Percentiles rank a stretch among this genome's conserved stretches.
These are phyloP conservation scores for Naganishia randhawae DNA, from an alignment of 768 basidiomycete species.

Conservation along the genomic window DNA sequence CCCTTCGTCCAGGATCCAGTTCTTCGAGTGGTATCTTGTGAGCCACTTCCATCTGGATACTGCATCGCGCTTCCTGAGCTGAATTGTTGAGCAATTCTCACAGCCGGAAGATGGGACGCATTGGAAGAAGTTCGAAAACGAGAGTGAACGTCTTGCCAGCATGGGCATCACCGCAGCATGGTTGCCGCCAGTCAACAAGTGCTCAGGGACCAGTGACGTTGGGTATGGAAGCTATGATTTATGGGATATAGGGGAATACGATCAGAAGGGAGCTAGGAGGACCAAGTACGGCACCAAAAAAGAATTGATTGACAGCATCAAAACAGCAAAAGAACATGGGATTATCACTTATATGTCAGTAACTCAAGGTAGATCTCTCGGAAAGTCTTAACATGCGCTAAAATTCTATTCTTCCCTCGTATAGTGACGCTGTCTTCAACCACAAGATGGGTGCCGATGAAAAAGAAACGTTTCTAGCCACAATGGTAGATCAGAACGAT, in stretches of 20 bases:
- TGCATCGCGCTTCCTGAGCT: background rate
- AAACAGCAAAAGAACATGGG: constrained; percentile 63
- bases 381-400: background rate
- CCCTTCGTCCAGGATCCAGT: constrained; percentile 23
- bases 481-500: constrained; percentile 67
- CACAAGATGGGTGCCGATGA: constrained; percentile 72
- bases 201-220: constrained; percentile 4
- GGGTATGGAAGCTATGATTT: constrained; percentile 26
- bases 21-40: constrained; percentile 31
- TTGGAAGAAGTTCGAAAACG: constrained; percentile 49
- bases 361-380: too few species aligned
- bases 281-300: constrained; percentile 87
- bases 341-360: constrained; percentile 58
- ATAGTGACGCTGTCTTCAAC: constrained; percentile 86
- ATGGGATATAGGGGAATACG: constrained; percentile 33
- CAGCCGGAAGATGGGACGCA: constrained; percentile 42
- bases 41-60: background rate
- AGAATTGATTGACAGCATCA: constrained; percentile 68
- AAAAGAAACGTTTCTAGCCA: constrained; percentile 64
- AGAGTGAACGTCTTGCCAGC: constrained; percentile 42
- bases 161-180: constrained; percentile 53
- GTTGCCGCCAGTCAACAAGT: constrained; percentile 45
- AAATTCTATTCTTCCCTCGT: constrained; percentile 10
- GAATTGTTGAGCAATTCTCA: background rate
- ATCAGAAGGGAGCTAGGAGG: constrained; percentile 36